Percentiles rank a stretch among this genome's conserved stretches.
These are phyloP conservation scores for Brassica cretica DNA, from an alignment of 345 rosid species.

Conservation along the genomic window DNA sequence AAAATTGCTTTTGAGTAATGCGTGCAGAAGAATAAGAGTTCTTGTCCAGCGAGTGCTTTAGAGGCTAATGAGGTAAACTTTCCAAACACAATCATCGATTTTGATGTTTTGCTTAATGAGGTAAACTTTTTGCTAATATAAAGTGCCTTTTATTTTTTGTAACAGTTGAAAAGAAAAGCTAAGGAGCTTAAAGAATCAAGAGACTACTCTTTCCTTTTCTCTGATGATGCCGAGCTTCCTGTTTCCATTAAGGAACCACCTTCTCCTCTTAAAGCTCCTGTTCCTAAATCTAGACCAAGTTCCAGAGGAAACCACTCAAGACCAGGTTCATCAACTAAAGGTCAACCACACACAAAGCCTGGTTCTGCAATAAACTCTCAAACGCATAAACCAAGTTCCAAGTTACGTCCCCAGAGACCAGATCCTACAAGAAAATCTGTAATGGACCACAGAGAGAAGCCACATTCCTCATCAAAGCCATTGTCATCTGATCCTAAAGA, in stretches of 20 bases:
- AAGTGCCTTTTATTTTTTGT: background rate
- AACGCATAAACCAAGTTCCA: constrained; percentile 21
- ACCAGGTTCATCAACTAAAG: background rate
- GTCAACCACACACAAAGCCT: background rate
- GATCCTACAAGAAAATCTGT: background rate
- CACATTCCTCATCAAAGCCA: constrained; percentile 40
- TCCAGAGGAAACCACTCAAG: background rate
- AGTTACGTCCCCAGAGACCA: constrained; percentile 37
- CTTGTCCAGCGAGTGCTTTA: constrained; percentile 34
- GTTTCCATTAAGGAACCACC: constrained; percentile 48
- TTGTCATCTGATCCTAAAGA: constrained; percentile 40
- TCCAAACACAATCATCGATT: background rate
- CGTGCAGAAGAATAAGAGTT: constrained; percentile 52
- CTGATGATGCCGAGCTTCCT: constrained; percentile 70
- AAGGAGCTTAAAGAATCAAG: constrained; percentile 66
- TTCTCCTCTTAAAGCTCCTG: constrained; percentile 8
- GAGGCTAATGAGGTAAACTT: constrained; percentile 47
- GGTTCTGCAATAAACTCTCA: background rate
- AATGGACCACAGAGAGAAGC: background rate
- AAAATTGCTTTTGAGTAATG: constrained; percentile 16
- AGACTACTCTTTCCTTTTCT: constrained; percentile 79
- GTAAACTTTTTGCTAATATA: background rate
- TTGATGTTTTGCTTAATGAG: background rate
- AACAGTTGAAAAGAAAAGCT: constrained; percentile 46
- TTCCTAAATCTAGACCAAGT: constrained; percentile 21